A percentile compares a stretch with the other conserved stretches of the same genome.
Evolutionary conservation across 441 rosid genomes (phyloP).

Genomic region (Adansonia madagascariensis): DNA sequence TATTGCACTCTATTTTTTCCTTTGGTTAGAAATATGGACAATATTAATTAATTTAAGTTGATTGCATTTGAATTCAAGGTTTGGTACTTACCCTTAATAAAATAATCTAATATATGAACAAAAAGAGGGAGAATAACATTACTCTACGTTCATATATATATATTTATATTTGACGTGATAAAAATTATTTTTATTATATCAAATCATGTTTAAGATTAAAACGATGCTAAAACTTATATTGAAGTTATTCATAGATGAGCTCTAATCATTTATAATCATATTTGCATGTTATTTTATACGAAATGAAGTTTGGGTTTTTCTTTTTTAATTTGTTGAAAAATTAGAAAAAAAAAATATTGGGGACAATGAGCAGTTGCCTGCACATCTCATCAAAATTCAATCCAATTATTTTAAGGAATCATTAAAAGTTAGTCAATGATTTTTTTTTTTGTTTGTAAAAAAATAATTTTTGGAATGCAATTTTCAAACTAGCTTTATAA

Average conservation of each 20-base stretch:
- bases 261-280: neutral
- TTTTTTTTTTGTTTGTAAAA: no score
- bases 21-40: neutral
- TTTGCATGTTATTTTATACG: neutral
- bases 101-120: no score
- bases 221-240: no score
- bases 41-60: neutral
- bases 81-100: neutral
- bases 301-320: neutral
- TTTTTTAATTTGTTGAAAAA: neutral
- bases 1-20: neutral
- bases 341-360: neutral
- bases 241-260: no score
- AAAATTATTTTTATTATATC: no score
- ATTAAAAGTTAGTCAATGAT: neutral
- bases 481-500: neutral
- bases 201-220: no score
- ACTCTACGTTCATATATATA: no score
- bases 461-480: no score
- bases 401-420: neutral
- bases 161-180: no score
- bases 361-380: neutral
- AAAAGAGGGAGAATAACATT: no score
- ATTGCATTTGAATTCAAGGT: neutral
- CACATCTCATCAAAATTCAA: neutral